Conservation (phyloP, 345 rosid genomes). For the Populus simonii region DNA sequence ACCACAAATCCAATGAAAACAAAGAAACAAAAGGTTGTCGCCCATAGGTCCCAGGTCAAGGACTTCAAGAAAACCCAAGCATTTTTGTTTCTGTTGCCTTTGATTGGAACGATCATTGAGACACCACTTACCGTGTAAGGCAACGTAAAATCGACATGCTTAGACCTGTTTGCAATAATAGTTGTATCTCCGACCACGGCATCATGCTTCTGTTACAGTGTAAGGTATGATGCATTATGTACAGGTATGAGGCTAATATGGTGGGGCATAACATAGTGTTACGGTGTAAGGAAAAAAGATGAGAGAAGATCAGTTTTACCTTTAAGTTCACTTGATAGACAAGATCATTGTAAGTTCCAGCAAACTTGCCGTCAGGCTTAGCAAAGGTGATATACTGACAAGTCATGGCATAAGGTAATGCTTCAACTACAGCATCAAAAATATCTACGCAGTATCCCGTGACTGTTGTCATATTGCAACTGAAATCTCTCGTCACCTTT, state of each 20-base stretch:
- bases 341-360: too few species aligned
- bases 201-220: conserved; percentile 3
- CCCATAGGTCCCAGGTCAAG: conserved; percentile 63
- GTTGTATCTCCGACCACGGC: conserved; percentile 17
- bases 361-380: too few species aligned
- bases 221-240: not conserved
- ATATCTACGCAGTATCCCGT: conserved; percentile 38
- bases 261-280: too few species aligned
- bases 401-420: too few species aligned
- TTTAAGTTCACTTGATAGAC: too few species aligned
- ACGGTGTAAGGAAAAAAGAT: too few species aligned
- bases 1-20: not conserved
- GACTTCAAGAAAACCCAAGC: conserved; percentile 67
- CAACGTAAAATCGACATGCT: conserved; percentile 56
- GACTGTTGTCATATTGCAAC: not conserved
- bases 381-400: too few species aligned
- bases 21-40: conserved; percentile 46
- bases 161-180: conserved; percentile 10
- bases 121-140: too few species aligned
- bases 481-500: conserved; percentile 2
- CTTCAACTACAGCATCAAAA: conserved; percentile 28
- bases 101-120: too few species aligned
- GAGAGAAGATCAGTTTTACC: too few species aligned
- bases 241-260: too few species aligned
- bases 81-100: too few species aligned